Base-by-base conservation (phyloP, 306 rosid genomes). In the Hippophae tibetana region DNA sequence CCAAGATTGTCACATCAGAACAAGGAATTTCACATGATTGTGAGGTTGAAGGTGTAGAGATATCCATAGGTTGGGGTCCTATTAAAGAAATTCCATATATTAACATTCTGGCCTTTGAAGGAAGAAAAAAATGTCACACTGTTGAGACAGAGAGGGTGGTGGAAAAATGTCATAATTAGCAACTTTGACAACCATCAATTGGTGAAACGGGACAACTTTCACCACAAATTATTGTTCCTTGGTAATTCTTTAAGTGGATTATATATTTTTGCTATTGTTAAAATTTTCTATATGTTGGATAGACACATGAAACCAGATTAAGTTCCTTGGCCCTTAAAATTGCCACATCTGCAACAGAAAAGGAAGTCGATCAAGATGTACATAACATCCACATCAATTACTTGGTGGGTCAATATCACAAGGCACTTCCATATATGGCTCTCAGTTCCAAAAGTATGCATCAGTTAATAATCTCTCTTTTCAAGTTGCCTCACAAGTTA, bases 1-100 rank as follows among this genome's bases (percentile, higher is more conserved):
- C 95, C 79, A 92, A 77, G 68, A 92, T 78, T 54, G 76, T 85
- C 72, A 85, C 95, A 69, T 86, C 95, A 63, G 93, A 83, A 76
- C 82, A 67, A 41, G 87, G 82, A 60, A 92, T 81, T 83, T 92
- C 82, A 68, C 76, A 76, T 46, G 76, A 74, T 67, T 78, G 90
- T 43, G 88, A 75, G 23, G 84, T 71, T 59, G 83, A 69, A 59
- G 84, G 54, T 25, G 74, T 80, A 60, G 78, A 70, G 66, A 85
- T 78, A 57, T 88, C 96, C 93, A 82, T 83, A 52, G 90, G 95
- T 66, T 79, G 85, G 61, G 89, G 78, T 68, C 85, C 95, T 80
- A 70, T 43, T 26, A 49, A 65, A 67, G 69, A 63, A 10, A 47
- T 27, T n/a, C 2, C 13, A 25, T 7, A 47, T 14, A 26, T 61